These are phyloP conservation scores for Guyanaporus albipodus DNA, from an alignment of 768 basidiomycete species.

Conservation along the genomic window DNA sequence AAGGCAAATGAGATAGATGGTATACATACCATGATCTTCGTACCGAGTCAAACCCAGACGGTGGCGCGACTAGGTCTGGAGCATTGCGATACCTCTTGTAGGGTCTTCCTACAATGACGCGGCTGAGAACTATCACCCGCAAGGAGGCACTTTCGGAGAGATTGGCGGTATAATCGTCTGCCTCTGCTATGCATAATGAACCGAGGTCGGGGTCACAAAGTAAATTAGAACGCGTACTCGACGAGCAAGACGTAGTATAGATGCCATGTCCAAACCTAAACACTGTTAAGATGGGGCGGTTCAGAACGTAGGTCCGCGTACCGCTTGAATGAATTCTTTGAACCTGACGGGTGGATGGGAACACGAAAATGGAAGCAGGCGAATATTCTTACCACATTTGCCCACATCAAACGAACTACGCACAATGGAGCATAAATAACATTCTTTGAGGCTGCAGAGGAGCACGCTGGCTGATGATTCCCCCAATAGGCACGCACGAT, in stretches of 20 bases:
- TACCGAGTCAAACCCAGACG: conserved; percentile 59
- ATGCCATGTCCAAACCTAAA: conserved; percentile 65
- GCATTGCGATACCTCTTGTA: conserved; percentile 48
- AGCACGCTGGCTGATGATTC: conserved; percentile 45
- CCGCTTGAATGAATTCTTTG: conserved; percentile 54
- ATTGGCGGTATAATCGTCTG: conserved; percentile 58
- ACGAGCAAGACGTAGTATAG: conserved; percentile 63
- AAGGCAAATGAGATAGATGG: background rate
- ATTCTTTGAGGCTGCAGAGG: conserved; percentile 48
- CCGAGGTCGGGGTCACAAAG: background rate
- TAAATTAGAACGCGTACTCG: conserved; percentile 41
- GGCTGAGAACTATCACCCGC: conserved; percentile 53
- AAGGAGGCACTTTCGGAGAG: conserved; percentile 38
- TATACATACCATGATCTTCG: conserved; percentile 22
- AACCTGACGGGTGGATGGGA: conserved; percentile 34
- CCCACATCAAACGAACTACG: conserved; percentile 56
- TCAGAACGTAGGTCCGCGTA: conserved; percentile 11
- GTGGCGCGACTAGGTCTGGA: conserved; percentile 45
- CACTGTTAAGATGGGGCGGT: background rate
- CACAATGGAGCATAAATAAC: conserved; percentile 54
- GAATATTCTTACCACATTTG: conserved; percentile 46
- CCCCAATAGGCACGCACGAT: conserved; percentile 52
- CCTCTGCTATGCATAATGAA: conserved; percentile 40
- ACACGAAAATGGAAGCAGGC: background rate
- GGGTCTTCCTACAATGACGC: conserved; percentile 62